These are phyloP conservation scores for Trichoderma reesei DNA, from an alignment of 495 filamentous ascomycete genomes.

Conservation along the genomic window DNA sequence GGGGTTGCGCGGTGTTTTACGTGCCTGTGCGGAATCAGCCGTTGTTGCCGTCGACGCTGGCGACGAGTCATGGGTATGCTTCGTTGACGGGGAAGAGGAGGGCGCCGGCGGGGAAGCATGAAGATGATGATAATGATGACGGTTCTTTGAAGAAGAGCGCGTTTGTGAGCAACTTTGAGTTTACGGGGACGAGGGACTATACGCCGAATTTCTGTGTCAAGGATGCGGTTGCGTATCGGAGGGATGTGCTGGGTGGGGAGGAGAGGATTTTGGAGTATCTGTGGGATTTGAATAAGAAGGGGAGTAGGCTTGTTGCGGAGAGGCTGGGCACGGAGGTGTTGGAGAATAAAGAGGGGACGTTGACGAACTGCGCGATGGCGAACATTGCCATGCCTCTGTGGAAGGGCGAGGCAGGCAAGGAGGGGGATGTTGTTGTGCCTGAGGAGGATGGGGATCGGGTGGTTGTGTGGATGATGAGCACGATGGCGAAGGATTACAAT, in stretches of 20 bases:
- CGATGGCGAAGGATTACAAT: constrained; percentile 47
- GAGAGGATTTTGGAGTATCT: constrained; percentile 51
- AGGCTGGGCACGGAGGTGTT: constrained; percentile 63
- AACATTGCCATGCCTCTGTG: constrained; percentile 67
- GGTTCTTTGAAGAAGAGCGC: constrained; percentile 35
- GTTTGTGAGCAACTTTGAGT: constrained; percentile 68
- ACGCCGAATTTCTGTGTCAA: constrained; percentile 60
- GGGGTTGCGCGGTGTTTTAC: constrained; percentile 71
- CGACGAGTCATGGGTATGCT: constrained; percentile 57
- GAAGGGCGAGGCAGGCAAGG: constrained; percentile 17
- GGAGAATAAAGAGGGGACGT: constrained; percentile 41
- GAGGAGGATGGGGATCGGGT: constrained; percentile 28
- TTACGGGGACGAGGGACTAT: constrained; percentile 65
- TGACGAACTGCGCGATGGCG: constrained; percentile 44
- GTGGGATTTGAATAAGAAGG: constrained; percentile 46
- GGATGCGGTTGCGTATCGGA: constrained; percentile 58
- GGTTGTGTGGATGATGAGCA: constrained; percentile 47
- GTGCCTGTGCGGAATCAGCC: constrained; percentile 64
- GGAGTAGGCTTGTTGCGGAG: constrained; percentile 45
- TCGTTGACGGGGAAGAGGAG: constrained; percentile 28
- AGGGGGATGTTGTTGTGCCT: constrained; percentile 23
- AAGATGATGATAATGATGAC: too few relatives aligned
- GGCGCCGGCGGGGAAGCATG: constrained; percentile 24
- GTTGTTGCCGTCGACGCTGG: constrained; percentile 63
- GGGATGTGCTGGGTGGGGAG: constrained; percentile 65